Evolutionary conservation across 1,284 basidiomycete genomes (phyloP), one percentile per base, ranked within the genome.

Genomic region (Sutorius eximius): DNA sequence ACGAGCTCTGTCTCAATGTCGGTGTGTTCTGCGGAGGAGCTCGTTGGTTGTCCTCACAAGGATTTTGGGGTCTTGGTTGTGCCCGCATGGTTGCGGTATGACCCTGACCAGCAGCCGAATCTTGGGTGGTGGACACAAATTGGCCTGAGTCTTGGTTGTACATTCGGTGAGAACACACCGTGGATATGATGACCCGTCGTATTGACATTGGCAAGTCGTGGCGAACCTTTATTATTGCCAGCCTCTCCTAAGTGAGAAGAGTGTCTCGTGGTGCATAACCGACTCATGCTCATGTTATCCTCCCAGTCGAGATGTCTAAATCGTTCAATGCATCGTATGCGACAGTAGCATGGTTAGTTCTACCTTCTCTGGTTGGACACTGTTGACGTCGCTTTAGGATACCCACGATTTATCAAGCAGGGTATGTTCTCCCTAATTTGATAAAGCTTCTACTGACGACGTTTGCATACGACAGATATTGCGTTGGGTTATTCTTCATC

Each of bases 181-280:
- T 86, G 78, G 18, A 60, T 63, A 22, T 18, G 46, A 49, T 51
- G 34, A 30, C 1, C 9, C 6, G 24, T 53, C 37, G 33, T 24
- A 12, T 27, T 56, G 9, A 55, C 41, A 3, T 38, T 10, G 3
- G 11, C 4, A 55, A 84, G 82, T 73, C 42, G 82, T 81, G 47
- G 78, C 81, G 33, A 90, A 89, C 61, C 70, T 89, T 51, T 90
- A 89, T 64, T 90, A 89, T 57, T 84, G 83, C 53, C 88, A 87
- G 67, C 87, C 88, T 2, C 71, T 90, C 48, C 72, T 90, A 9
- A 85, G 88, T 80, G 66, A 57, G 81, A 63, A 52, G 11, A 0
- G 15, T 44, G 12, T 37, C 42, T 36, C 4, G 29, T 52, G 29
- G 33, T 53, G 37, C 5, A 51, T 48, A 29, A 11, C n/a, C 52